Base-by-base conservation (phyloP, 2,329 filamentous ascomycete genomes). In the Penicillium digitatum region DNA sequence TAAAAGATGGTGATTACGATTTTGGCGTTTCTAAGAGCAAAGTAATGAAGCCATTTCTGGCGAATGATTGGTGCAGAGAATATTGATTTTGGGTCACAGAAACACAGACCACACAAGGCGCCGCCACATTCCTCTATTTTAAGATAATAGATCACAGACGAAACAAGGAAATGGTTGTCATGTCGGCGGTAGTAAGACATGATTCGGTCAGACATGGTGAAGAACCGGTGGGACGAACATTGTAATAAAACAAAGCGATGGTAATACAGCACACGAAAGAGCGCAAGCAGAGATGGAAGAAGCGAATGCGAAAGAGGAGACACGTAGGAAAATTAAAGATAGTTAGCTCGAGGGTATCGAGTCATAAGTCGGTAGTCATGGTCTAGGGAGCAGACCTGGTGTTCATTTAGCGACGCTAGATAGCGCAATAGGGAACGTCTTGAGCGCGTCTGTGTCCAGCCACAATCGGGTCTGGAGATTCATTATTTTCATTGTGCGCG, bases 401-500 rank as follows among this genome's bases (percentile, higher is more conserved):
- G 4, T 43, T 55, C 34, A 34, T 45, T 51, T 45, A 39, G 37
- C 50, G 47, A 40, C 47, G 47, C 32, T 20, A 31, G 18, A 18
- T 46, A 27, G 47, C 40, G 39, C 52, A 29, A 14, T 12, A 55
- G 34, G 45, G 52, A 55, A 51, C 40, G 47, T 55, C 26, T 39
- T 49, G 24, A 10, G 40, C 34, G 26, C 46, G 39, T 54, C 45
- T 9, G 34, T 26, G 39, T 51, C 52, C 52, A 55, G 39, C 39
- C 46, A 50, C 46, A 51, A 7, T 40, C 35, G 43, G 46, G 38
- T 27, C 34, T 42, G 48, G 32, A 52, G 39, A 57, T 52, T 58
- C 59, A 53, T 61, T 55, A 57, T 24, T 47, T 40, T 60, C 56
- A 48, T 61, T 38, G 39, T 44, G 52, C 39, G 52, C 52, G 49